Evolutionary conservation across 1,139 yeast species (phyloP).

Genomic region (Kodamaea fungicola): DNA sequence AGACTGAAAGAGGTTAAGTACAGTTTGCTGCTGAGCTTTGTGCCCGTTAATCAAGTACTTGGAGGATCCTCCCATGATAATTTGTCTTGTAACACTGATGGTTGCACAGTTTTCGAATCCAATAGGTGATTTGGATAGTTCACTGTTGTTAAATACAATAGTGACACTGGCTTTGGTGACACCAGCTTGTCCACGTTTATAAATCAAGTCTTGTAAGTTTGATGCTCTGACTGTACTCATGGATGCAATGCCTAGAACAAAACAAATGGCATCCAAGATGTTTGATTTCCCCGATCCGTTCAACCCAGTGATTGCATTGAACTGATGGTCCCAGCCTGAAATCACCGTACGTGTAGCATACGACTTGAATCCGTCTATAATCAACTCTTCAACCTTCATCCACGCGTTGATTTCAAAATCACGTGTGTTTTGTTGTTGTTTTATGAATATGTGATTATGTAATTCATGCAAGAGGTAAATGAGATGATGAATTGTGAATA

Average conservation of each 20-base stretch:
- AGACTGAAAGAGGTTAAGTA: slow-evolving; percentile 84
- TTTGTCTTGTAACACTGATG: slow-evolving; percentile 89
- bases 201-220: slow-evolving; percentile 87
- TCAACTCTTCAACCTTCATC: slow-evolving; percentile 93
- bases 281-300: slow-evolving; percentile 98
- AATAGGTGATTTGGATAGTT: slow-evolving; percentile 72
- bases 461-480: too few relatives aligned
- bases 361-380: slow-evolving; percentile 96
- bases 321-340: slow-evolving; percentile 92
- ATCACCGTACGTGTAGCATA: slow-evolving; percentile 97
- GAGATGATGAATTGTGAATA: too few relatives aligned
- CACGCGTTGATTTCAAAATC: too few relatives aligned
- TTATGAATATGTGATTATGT: too few relatives aligned
- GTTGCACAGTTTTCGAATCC: slow-evolving; percentile 80
- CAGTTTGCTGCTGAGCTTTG: slow-evolving; percentile 93
- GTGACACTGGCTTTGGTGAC: slow-evolving; percentile 97
- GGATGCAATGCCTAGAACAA: slow-evolving; percentile 94
- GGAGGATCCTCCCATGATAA: slow-evolving; percentile 86
- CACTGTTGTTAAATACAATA: slow-evolving; percentile 86
- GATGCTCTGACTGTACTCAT: slow-evolving; percentile 94
- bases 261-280: slow-evolving; percentile 93
- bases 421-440: not conserved
- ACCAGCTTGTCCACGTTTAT: slow-evolving; percentile 97
- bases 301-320: slow-evolving; percentile 95
- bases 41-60: slow-evolving; percentile 94